phyloP scores from a whole-genome alignment of 768 basidiomycete genomes.

The Mycena rosella region DNA sequence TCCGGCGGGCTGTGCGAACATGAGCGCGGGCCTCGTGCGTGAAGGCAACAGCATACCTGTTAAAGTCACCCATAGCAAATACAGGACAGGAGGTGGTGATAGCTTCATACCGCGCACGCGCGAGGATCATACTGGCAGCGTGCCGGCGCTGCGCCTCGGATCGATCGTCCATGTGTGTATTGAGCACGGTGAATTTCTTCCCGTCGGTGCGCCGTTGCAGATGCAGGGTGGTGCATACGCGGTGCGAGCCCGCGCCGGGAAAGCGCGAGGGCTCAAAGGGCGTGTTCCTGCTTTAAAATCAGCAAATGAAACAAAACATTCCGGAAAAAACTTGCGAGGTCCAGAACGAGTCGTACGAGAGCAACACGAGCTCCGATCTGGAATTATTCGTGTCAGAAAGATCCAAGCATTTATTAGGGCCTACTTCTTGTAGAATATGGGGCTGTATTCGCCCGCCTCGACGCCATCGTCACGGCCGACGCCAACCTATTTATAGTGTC shows the following conservation, averaged over 20 bases:
- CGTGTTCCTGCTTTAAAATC: constrained; percentile 47
- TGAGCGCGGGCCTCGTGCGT: too few species aligned
- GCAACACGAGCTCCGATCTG: constrained; percentile 51
- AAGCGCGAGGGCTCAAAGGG: constrained; percentile 63
- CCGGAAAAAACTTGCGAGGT: constrained; percentile 55
- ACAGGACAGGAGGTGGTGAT: constrained; percentile 54
- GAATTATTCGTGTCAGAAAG: constrained; percentile 1
- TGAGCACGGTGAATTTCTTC: constrained; percentile 56
- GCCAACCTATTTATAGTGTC: constrained; percentile 56
- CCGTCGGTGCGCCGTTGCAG: constrained; percentile 33
- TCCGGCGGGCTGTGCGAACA: constrained; percentile 50
- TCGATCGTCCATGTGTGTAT: constrained; percentile 68
- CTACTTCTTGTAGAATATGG: constrained; percentile 70
- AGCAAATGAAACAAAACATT: too few species aligned
- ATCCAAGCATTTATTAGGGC: not conserved
- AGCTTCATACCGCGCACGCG: constrained; percentile 64
- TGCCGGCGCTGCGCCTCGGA: constrained; percentile 65
- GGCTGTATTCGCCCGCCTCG: constrained; percentile 68
- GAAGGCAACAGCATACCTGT: constrained; percentile 45
- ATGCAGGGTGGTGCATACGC: constrained; percentile 62
- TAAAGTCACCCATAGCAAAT: constrained; percentile 68
- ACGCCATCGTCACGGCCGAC: constrained; percentile 74
- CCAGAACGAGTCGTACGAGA: constrained; percentile 66
- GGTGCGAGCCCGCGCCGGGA: constrained; percentile 63
- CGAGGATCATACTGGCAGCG: constrained; percentile 65